Base-by-base conservation (phyloP, 495 filamentous ascomycete genomes). In the Penicillium angulare region DNA sequence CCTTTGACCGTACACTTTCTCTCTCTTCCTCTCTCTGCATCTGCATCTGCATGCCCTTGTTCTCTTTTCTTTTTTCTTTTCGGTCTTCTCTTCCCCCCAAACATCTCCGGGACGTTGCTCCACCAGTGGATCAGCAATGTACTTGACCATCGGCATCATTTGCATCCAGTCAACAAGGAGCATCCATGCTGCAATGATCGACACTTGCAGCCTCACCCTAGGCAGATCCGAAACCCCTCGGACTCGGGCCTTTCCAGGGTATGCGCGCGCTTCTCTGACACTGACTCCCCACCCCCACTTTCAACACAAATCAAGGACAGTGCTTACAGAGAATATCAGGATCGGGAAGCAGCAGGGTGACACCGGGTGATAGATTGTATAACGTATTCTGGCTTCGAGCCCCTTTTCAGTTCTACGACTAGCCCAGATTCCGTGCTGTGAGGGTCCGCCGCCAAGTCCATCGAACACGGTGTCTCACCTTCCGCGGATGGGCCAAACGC, bases 341-440 rank as follows among this genome's bases (percentile, higher is more conserved):
- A 29, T 55, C 61, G 61, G 61, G 58, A 61, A 61, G 55, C 55
- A 52, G 20, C 61, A 64, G 53, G 47, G 57, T 63, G 41, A 60
- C 57, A 57, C 60, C 56, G 56, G 57, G 57, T 60, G 47, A 48
- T 59, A 56, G 53, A 63, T 60, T 60, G 53, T 55, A 49, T 52
- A 55, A 56, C 57, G 35, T 44, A 13, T 23, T 12, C 49, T 41
- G 40, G 29, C 45, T 60, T 52, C 47, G 49, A 56, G 38, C 50
- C 47, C 53, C 53, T 53, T 57, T 59, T 51, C 44, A 35, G 47
- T 60, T 57, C 34, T 18, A 52, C 54, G 55, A 61, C 55, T 47
- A 49, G 56, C 35, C 56, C 44, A 36, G 53, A 57, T 52, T 49
- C 50, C 39, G 35, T 52, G 47, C 56, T 64, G 58, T 53, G 58